Evolutionary conservation across 305 asterid species (phyloP).

Genomic region (Solanum aculeatissimum): DNA sequence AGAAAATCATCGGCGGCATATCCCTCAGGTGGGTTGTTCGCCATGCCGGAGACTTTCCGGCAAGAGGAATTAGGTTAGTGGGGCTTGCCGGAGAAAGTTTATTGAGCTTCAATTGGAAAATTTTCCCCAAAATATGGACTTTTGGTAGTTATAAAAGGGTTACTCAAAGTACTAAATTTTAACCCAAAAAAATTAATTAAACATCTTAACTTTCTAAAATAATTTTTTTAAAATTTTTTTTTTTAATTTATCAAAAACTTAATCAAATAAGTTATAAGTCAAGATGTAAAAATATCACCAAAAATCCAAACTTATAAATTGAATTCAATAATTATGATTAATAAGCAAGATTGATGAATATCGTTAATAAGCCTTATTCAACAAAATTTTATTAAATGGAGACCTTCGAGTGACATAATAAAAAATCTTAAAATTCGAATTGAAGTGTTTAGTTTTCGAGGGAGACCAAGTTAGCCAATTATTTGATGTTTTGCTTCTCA

Average conservation of each 20-base stretch:
- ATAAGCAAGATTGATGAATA: neutral
- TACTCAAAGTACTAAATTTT: neutral
- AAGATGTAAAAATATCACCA: no score
- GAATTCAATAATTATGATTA: rapidly evolving
- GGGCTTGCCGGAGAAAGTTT: neutral
- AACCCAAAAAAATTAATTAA: neutral
- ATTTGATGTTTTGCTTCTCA: neutral
- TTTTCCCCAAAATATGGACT: neutral
- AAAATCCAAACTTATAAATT: no score
- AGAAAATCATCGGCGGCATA: constrained; percentile 52
- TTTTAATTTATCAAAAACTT: neutral
- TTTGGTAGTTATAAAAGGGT: neutral
- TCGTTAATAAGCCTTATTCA: no score
- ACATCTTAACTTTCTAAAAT: neutral
- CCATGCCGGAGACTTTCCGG: constrained; percentile 21
- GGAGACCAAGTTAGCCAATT: neutral
- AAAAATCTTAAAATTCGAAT: neutral
- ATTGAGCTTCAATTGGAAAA: neutral
- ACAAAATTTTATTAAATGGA: no score
- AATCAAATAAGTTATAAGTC: neutral
- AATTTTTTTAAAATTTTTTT: no score
- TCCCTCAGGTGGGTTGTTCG: constrained; percentile 36
- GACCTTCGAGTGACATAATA: neutral
- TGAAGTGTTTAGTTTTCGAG: neutral
- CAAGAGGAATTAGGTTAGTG: neutral